Base-by-base conservation (phyloP, 2,329 filamentous ascomycete species). In the Monosporascus sp. region DNA sequence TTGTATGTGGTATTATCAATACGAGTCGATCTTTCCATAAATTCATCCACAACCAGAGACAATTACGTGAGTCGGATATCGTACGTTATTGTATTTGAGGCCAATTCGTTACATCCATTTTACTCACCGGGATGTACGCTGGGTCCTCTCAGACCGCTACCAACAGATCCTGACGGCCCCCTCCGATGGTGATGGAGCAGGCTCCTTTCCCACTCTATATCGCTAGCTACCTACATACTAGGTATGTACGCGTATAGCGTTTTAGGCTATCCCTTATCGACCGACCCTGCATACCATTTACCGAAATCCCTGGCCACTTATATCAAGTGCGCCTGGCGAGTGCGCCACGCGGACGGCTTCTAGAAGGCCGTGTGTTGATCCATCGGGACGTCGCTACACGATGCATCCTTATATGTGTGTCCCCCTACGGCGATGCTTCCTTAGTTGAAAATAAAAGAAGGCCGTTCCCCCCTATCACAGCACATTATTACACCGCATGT, bases 401-500 rank as follows among this genome's bases (percentile, higher is more conserved):
- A n/a, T 31, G 43, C 14, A 46, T 27, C n/a, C 43, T 46, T 9
- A 46, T 14, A 46, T 46, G 3, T 27, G 25, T 46, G 25, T 1
- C 20, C 11, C 22, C 22, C 22, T 45, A 45, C 20, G 1, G 25
- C 24, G 24, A 46, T 46, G 24, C 43, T 46, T 31, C 43, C 43
- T 27, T 46, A 24, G 24, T 31, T 46, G 17, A 22, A 17, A 35
- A 35, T 35, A 35, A 35, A 35, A 14, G 31, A 3, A 27, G 22
- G 17, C 14, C 11, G 7, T 7, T 27, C 55, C 58, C 58, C 58
- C 58, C 54, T 57, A 53, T 52, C 50, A 56, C 51, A 50, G 11
- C 22, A n/a, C 22, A 25, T 46, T 46, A 31, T 58, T 55, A 55
- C 58, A 59, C 54, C 50, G 56, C 58, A 60, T 57, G 43, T 46